Conservation (phyloP, 306 rosid species). For the Pyrus pyrifolia region DNA sequence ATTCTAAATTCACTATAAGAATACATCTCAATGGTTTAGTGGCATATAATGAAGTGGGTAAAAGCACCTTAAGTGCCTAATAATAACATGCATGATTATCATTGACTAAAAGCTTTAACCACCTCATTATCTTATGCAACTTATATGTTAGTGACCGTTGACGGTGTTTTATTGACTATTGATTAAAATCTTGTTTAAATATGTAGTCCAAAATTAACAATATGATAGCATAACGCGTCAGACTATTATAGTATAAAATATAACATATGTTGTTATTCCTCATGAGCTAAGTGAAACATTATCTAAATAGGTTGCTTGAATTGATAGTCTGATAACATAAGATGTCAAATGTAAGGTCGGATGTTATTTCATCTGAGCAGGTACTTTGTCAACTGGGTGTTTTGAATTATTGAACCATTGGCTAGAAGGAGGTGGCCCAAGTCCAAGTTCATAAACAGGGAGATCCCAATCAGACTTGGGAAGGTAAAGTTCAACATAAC, state of each 20-base stretch:
- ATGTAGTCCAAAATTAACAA: background rate
- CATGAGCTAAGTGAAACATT: background rate
- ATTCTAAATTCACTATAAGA: too few species aligned
- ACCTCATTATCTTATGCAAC: too few species aligned
- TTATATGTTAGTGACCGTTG: background rate
- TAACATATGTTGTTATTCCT: background rate
- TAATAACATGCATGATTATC: too few species aligned
- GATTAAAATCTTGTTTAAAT: background rate
- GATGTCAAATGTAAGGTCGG: background rate
- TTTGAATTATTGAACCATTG: slow-evolving; percentile 30
- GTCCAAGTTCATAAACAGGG: slow-evolving; percentile 32
- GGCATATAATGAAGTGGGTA: too few species aligned
- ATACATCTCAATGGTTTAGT: too few species aligned
- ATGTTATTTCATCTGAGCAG: slow-evolving; percentile 4
- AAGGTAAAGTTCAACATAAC: slow-evolving; percentile 26
- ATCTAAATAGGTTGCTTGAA: background rate
- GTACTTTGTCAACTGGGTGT: slow-evolving; percentile 39
- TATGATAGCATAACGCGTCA: background rate
- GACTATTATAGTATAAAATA: background rate
- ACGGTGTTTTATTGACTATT: background rate
- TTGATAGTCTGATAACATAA: background rate
- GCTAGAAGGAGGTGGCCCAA: slow-evolving; percentile 37
- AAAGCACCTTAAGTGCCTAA: too few species aligned
- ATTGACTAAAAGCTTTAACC: too few species aligned
- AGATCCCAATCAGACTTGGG: slow-evolving; percentile 18